A percentile compares a stretch with the other conserved stretches of the same genome.
These are phyloP conservation scores for Clonostachys solani DNA, from an alignment of 2,329 filamentous ascomycete genomes.

Conservation along the genomic window DNA sequence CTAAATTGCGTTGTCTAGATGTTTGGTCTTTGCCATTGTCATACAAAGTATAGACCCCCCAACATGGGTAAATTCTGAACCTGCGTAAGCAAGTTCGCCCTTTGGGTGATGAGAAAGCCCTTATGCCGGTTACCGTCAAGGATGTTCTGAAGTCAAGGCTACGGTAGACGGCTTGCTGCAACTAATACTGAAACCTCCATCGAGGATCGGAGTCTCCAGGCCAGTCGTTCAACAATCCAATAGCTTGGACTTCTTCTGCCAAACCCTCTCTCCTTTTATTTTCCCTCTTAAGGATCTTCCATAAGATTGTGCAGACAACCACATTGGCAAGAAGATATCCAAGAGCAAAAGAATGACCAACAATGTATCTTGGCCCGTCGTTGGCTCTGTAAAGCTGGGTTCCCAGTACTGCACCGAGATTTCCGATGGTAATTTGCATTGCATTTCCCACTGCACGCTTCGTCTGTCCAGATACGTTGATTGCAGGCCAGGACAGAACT, in stretches of 20 bases:
- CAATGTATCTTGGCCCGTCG: slow-evolving; percentile 20
- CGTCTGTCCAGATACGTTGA: slow-evolving; percentile 65
- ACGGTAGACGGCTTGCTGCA: too few species aligned
- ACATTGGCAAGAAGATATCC: slow-evolving; percentile 58
- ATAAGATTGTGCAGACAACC: slow-evolving; percentile 46
- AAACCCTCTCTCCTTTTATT: slow-evolving; percentile 47
- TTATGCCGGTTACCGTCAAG: too few species aligned
- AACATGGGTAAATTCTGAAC: too few species aligned
- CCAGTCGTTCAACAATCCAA: slow-evolving; percentile 49
- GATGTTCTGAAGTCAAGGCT: too few species aligned
- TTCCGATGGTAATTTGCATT: slow-evolving; percentile 58
- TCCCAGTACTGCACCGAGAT: slow-evolving; percentile 56
- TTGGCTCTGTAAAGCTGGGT: slow-evolving; percentile 57
- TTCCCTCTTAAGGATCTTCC: slow-evolving; percentile 48
- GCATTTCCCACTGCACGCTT: slow-evolving; percentile 66
- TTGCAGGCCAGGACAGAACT: slow-evolving; percentile 73
- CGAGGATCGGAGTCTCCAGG: slow-evolving; percentile 58
- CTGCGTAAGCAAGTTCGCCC: too few species aligned
- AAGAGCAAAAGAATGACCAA: slow-evolving; percentile 59
- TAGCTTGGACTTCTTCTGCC: slow-evolving; percentile 37
- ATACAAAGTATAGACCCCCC: too few species aligned
- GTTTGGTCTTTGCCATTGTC: too few species aligned
- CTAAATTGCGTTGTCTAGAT: too few species aligned
- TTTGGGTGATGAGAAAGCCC: too few species aligned
- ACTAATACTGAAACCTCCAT: slow-evolving; percentile 60